Percentiles rank a stretch among this genome's conserved stretches.
These are phyloP conservation scores for Moesziomyces sp. DNA, from an alignment of 1,284 basidiomycete species.

Conservation along the genomic window DNA sequence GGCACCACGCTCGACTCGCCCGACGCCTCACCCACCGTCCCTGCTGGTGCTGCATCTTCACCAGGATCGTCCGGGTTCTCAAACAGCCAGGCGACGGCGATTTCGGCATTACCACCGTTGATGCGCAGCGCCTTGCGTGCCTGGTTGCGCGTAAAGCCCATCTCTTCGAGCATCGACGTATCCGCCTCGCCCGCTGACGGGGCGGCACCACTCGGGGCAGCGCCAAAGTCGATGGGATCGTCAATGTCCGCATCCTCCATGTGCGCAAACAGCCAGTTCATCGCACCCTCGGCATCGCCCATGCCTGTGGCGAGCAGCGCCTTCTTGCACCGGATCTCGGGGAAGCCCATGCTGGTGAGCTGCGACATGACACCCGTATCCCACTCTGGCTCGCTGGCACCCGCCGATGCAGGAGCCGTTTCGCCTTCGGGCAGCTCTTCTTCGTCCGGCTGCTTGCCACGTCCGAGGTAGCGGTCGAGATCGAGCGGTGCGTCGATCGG, in stretches of 20 bases:
- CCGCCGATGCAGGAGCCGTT: not conserved
- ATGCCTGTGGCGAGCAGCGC: conserved; percentile 86
- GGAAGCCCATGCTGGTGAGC: conserved; percentile 63
- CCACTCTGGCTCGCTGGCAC: conserved; percentile 28
- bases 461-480: conserved; percentile 79
- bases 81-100: conserved; percentile 97
- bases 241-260: conserved; percentile 96
- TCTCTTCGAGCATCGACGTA: conserved; percentile 78
- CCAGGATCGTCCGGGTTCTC: conserved; percentile 81
- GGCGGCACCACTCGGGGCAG: conserved; percentile 12
- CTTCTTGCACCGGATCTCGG: conserved; percentile 57
- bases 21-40: conserved; percentile 2
- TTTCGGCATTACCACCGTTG: conserved; percentile 82
- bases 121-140: conserved; percentile 87
- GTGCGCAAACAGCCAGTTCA: conserved; percentile 94
- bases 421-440: conserved; percentile 76
- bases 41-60: conserved; percentile 5
- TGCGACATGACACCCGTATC: conserved; percentile 58
- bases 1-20: conserved; percentile 19
- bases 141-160: conserved; percentile 90
- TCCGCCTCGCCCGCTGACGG: conserved; percentile 28
- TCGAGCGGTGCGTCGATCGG: conserved; percentile 72
- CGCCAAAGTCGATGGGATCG: conserved; percentile 74
- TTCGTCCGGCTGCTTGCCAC: conserved; percentile 81
- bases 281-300: conserved; percentile 80